A percentile compares a stretch with the other conserved stretches of the same genome.
phyloP scores from a whole-genome alignment of 805 yeast species.

The Millerozyma miso region DNA sequence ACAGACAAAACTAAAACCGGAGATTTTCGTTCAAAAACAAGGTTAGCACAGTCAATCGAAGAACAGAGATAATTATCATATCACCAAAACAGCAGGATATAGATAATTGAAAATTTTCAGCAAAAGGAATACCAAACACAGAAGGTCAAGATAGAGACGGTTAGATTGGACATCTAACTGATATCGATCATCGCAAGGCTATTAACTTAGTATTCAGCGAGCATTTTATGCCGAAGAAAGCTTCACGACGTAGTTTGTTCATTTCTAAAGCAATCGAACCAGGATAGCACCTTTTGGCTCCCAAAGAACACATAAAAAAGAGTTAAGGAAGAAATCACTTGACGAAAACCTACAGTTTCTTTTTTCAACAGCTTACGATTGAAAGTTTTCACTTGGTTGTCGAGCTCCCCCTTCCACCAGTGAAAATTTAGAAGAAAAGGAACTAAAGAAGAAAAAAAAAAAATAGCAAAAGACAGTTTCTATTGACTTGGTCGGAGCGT shows the following conservation, averaged over 20 bases:
- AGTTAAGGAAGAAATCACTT: background rate
- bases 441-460: constrained; percentile 1
- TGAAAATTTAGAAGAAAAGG: constrained; percentile 14
- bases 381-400: constrained; percentile 29
- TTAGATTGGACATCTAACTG: background rate
- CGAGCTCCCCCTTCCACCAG: constrained; percentile 34
- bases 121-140: background rate
- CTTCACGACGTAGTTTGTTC: constrained; percentile 34
- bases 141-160: background rate
- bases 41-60: background rate
- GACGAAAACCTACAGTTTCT: background rate
- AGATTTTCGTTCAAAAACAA: background rate
- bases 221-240: constrained; percentile 43
- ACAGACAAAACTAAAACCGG: background rate
- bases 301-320: background rate
- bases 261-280: constrained; percentile 35
- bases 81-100: background rate
- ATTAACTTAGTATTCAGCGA: constrained; percentile 2
- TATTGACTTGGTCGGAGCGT: constrained; percentile 28
- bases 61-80: background rate
- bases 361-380: constrained; percentile 1
- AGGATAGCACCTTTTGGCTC: constrained; percentile 32
- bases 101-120: background rate
- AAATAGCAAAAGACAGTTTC: background rate
- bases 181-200: constrained; percentile 1